phyloP scores from a whole-genome alignment of 2,329 filamentous ascomycete genomes.

The Fusarium sp. region DNA sequence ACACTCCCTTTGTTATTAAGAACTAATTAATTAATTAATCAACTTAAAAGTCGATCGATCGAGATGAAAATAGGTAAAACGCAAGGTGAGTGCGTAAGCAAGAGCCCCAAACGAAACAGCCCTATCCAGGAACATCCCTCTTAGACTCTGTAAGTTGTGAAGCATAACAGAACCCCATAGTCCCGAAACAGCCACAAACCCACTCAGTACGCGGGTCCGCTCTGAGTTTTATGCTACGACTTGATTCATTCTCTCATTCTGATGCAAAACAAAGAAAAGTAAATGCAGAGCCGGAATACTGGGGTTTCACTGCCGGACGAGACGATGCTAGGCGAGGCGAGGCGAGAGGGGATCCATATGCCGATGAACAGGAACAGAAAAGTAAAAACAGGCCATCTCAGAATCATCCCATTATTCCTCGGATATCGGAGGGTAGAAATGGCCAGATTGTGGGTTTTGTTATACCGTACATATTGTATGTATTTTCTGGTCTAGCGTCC shows the following conservation, averaged over 20 bases:
- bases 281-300: slow-evolving; percentile 20
- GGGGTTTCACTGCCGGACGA: slow-evolving; percentile 39
- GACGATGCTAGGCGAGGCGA: slow-evolving; percentile 19
- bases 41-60: slow-evolving; percentile 16
- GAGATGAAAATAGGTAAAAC: slow-evolving; percentile 11
- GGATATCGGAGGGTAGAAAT: slow-evolving; percentile 30
- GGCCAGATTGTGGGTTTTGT: slow-evolving; percentile 10
- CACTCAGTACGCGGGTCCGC: neutral
- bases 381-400: neutral
- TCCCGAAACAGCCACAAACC: slow-evolving; percentile 37
- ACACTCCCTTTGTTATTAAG: neutral
- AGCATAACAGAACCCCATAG: slow-evolving; percentile 36
- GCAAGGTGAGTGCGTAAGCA: slow-evolving; percentile 10
- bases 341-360: slow-evolving; percentile 1
- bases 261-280: slow-evolving; percentile 20
- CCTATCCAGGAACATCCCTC: slow-evolving; percentile 5
- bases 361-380: neutral
- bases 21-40: neutral
- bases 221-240: slow-evolving; percentile 19
- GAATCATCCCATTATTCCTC: slow-evolving; percentile 3
- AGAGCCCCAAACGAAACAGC: slow-evolving; percentile 7
- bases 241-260: slow-evolving; percentile 9
- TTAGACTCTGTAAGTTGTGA: neutral
- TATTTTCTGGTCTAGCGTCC: slow-evolving; percentile 10
- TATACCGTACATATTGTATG: neutral